These are phyloP conservation scores for Leccinum boreale DNA, from an alignment of 768 basidiomycete species.

Conservation along the genomic window DNA sequence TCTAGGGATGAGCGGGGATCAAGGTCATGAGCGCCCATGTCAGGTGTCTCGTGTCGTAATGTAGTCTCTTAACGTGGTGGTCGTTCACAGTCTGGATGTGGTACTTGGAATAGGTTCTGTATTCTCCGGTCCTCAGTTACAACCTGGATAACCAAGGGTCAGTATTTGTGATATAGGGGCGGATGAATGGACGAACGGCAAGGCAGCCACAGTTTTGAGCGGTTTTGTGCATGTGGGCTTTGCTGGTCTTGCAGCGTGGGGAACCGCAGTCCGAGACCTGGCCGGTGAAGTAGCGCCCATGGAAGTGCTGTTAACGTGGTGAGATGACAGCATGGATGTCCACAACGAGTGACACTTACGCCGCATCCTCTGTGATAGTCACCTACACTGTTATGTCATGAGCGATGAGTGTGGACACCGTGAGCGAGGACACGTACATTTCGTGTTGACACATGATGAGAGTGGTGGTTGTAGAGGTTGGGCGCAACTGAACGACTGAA, in stretches of 20 bases:
- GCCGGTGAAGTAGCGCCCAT: conserved; percentile 37
- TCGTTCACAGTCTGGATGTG: conserved; percentile 32
- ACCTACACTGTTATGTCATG: conserved; percentile 28
- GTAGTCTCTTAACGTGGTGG: conserved; percentile 14
- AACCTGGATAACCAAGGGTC: conserved; percentile 18
- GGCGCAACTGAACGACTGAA: neutral
- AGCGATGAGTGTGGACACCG: neutral
- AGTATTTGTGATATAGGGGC: conserved; percentile 12
- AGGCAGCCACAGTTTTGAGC: conserved; percentile 33
- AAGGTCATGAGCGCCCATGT: neutral
- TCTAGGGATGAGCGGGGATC: conserved; percentile 13
- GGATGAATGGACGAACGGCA: conserved; percentile 16
- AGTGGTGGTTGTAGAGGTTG: neutral
- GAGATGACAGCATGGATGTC: conserved; percentile 1
- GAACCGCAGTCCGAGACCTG: conserved; percentile 31
- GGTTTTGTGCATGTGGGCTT: conserved; percentile 33
- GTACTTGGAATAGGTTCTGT: conserved; percentile 35
- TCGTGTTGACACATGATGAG: conserved; percentile 35
- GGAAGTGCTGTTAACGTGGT: conserved; percentile 30
- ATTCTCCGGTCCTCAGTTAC: conserved; percentile 36
- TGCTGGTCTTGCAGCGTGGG: conserved; percentile 32
- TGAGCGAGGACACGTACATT: conserved; percentile 23
- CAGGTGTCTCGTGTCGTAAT: conserved; percentile 1
- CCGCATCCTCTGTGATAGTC: conserved; percentile 38
- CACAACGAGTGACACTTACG: conserved; percentile 17